Evolutionary conservation across 352 stramenopile genomes (phyloP), one percentile per base, ranked within the genome.

Genomic region (Globisporangium spiculum): DNA sequence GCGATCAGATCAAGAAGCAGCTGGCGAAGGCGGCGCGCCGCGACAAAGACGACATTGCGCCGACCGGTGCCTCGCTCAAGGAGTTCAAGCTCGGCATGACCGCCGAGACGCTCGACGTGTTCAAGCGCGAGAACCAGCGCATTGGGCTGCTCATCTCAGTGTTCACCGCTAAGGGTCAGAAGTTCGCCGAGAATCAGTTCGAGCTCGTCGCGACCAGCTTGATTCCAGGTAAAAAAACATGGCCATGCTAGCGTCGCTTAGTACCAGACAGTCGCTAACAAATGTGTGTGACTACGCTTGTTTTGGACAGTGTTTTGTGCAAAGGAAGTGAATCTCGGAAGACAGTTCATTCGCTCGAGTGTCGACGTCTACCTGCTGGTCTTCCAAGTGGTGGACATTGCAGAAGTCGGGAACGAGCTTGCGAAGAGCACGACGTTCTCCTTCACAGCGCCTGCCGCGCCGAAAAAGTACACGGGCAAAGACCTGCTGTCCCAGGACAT

Each of bases 31-130:
- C 34, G 12, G 52, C 8, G 36, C 14, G 36, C n/a, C 32, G 34
- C 30, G 14, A 66, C 34, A 53, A 61, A 63, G 18, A 79, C 74
- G 65, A 63, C 22, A 34, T 72, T 69, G 60, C 73, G 18, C 52
- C 60, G 18, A 73, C 75, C 0, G 72, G 71, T 9, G 84, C 76
- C 2, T 76, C 65, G 44, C 62, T 94, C 60, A 67, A 69, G 50
- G 75, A 83, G 36, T 84, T 91, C 54, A 92, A 88, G 71, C 77
- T 92, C 56, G 81, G 76, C 52, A 90, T 92, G 79, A 89, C 76
- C 20, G 60, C 84, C 2, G 79, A 92, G 63, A 86, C 80, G 8
- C 80, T 89, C 65, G 80, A 89, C 30, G 56, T 73, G 12, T 89
- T 92, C 46, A 83, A 87, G 67, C 76, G 72, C 60, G 76, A 86